Evolutionary conservation across 208 protist species (phyloP), one percentile per base, ranked within the genome.

Genomic region (Naegleria gruberi): DNA sequence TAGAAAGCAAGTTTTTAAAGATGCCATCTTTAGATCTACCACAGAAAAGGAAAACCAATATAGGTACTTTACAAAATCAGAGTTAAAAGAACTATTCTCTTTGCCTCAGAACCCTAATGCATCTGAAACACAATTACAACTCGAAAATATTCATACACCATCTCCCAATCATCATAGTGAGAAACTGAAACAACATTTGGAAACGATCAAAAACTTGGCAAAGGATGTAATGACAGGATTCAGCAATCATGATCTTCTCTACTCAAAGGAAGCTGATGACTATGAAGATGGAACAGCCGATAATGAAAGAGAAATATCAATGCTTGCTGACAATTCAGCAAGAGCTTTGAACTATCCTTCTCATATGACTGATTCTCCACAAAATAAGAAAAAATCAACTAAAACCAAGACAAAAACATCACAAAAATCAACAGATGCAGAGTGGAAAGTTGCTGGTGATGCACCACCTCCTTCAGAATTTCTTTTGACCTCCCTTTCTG

Each of bases 1-100:
- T 92, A 96, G 99, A 82, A 97, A 98, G 87, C 98, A 99, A 92
- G 95, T 99, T 0, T 98, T 98, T 93, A 99, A 99, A 91, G 83
- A 41, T 30, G 81, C 81, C 1, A 6, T 84, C n/a, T 45, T 17
- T 26, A 84, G 40, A 44, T 42, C 42, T 26, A 45, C 81, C 0
- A 42, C 30, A 40, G 17, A 45, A 46, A 84, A 84, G 30, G 81
- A 84, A 84, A 45, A 41, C 44, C 81, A 84, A 84, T 84, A 84
- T 34, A 41, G 81, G 23, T 84, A 84, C 30, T 84, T 84, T 43
- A 84, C 81, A 40, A 7, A 44, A 34, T 17, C 23, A n/a, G 81
- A 84, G 44, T 84, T 84, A 43, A 84, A 26, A 45, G 81, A 84
- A n/a, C n/a, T 84, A 15, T 84, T 84, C 30, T 84, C 41, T 30